Conservation (phyloP, 2,329 filamentous ascomycete species). For the Gnomoniopsis smithogilvyi region DNA sequence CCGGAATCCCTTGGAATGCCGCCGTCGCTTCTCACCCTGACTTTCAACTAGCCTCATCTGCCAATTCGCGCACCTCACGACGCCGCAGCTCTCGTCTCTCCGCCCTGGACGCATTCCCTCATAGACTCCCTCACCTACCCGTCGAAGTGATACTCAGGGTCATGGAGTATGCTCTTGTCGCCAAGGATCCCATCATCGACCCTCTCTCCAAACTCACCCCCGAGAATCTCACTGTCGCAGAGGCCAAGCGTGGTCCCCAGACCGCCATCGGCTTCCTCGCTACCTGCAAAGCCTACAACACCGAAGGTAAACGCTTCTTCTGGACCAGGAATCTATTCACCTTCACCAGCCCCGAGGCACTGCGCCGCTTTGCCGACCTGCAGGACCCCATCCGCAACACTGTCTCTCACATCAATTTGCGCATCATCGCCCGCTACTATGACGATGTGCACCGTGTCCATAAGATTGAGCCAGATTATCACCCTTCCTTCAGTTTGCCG, state of each 20-base stretch:
- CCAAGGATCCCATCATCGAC: slow-evolving; percentile 48
- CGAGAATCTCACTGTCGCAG: slow-evolving; percentile 41
- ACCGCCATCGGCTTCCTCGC: slow-evolving; percentile 52
- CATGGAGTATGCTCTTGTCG: slow-evolving; percentile 48
- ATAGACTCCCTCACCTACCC: slow-evolving; percentile 41
- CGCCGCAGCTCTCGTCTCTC: slow-evolving; percentile 26
- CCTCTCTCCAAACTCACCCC: slow-evolving; percentile 43
- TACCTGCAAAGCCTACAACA: slow-evolving; percentile 46
- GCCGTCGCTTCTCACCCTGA: slow-evolving; percentile 29
- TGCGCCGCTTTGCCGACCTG: slow-evolving; percentile 48
- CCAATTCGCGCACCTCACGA: slow-evolving; percentile 17
- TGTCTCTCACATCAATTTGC: slow-evolving; percentile 46
- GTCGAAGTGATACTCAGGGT: slow-evolving; percentile 51
- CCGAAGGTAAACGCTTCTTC: slow-evolving; percentile 46
- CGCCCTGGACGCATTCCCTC: slow-evolving; percentile 19
- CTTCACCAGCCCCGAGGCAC: slow-evolving; percentile 50
- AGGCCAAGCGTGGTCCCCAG: slow-evolving; percentile 42
- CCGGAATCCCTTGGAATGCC: slow-evolving; percentile 49
- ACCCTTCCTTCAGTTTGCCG: slow-evolving; percentile 39
- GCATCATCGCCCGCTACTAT: slow-evolving; percentile 54
- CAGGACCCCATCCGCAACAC: slow-evolving; percentile 37
- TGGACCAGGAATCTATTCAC: slow-evolving; percentile 52
- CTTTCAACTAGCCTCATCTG: slow-evolving; percentile 31
- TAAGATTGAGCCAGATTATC: slow-evolving; percentile 39
- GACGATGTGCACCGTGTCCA: slow-evolving; percentile 45